Conservation (phyloP, 192 early-diverging fungal species). For the Podila minutissima region DNA sequence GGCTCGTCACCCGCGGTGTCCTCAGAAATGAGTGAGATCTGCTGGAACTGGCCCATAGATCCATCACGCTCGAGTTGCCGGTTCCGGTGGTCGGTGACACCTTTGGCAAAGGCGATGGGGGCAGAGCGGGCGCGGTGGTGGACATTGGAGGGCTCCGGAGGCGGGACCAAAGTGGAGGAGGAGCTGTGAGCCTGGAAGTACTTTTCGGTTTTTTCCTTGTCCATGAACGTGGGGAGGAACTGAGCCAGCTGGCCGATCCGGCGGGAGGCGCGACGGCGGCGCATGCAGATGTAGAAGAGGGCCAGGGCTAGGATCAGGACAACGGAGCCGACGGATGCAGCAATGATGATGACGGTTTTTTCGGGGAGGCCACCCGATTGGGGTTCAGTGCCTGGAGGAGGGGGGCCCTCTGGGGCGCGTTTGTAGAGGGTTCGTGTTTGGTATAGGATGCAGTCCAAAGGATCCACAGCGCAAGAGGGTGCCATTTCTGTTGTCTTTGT, state of each 20-base stretch:
- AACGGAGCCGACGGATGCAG: slow-evolving; percentile 14
- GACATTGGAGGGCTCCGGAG: slow-evolving; percentile 20
- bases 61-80: slow-evolving; percentile 35
- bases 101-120: slow-evolving; percentile 36
- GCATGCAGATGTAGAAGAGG: slow-evolving; percentile 39
- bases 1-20: slow-evolving; percentile 11
- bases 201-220: slow-evolving; percentile 44
- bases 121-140: slow-evolving; percentile 36
- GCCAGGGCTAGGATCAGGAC: slow-evolving; percentile 20
- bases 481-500: slow-evolving; percentile 14
- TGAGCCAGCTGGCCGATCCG: slow-evolving; percentile 37
- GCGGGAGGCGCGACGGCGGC: slow-evolving; percentile 34
- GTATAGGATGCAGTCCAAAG: slow-evolving; percentile 32
- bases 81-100: slow-evolving; percentile 32
- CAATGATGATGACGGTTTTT: slow-evolving; percentile 16
- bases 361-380: not conserved
- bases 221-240: slow-evolving; percentile 50
- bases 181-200: slow-evolving; percentile 36
- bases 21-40: slow-evolving; percentile 40
- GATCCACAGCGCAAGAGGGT: slow-evolving; percentile 29
- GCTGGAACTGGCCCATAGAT: slow-evolving; percentile 47
- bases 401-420: slow-evolving; percentile 19
- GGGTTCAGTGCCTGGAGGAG: not conserved
- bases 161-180: slow-evolving; percentile 17
- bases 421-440: slow-evolving; percentile 17